Evolutionary conservation across 257 asterid genomes (phyloP).

Genomic region (Solanum bulbocastanum): DNA sequence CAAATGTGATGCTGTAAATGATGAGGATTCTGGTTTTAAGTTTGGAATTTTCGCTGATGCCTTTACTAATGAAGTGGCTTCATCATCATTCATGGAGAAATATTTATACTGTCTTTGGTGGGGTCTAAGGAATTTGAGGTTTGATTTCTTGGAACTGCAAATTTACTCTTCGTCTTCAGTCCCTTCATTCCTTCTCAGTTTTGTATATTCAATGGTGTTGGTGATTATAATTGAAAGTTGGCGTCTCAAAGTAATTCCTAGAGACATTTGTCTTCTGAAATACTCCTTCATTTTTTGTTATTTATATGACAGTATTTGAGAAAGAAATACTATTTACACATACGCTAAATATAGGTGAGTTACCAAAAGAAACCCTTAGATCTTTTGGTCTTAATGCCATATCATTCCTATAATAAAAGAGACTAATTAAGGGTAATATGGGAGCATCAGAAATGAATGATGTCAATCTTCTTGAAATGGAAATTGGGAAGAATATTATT

Average conservation of each 20-base stretch:
- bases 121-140: conserved; percentile 97
- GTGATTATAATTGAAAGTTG: not conserved
- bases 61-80: conserved; percentile 69
- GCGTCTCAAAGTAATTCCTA: not conserved
- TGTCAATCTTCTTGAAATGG: not conserved
- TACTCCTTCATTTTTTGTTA: not conserved
- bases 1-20: conserved; percentile 63
- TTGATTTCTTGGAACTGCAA: not conserved
- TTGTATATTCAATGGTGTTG: not conserved
- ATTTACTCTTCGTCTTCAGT: not conserved
- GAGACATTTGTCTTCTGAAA: not conserved
- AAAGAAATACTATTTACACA: not conserved
- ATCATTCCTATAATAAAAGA: not conserved
- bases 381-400: not conserved
- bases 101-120: conserved; percentile 95
- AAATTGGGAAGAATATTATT: not conserved
- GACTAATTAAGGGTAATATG: not conserved
- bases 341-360: not conserved
- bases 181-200: not conserved
- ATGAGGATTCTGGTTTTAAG: conserved; percentile 69
- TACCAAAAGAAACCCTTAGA: not conserved
- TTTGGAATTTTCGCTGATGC: conserved; percentile 98
- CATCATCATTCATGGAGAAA: conserved; percentile 56
- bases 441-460: not conserved
- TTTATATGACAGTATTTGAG: not conserved